Base-by-base conservation (phyloP, 768 basidiomycete species). In the Hemileccinum rubropunctum region DNA sequence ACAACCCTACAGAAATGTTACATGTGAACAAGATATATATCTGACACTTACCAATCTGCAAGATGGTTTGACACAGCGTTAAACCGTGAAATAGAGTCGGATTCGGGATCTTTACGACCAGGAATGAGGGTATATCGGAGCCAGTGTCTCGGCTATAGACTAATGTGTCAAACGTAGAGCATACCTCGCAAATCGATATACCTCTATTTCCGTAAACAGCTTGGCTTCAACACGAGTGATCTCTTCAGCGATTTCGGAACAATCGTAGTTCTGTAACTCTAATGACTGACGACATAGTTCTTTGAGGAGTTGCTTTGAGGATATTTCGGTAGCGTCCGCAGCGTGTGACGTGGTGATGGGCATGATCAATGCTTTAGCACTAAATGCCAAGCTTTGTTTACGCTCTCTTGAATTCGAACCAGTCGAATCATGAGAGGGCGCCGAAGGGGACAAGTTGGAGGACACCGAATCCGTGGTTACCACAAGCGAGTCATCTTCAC, bases 31-130 rank as follows among this genome's bases (percentile, higher is more conserved):
- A 48, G 4, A 41, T 18, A 20, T 6, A 20, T 38, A 27, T 7
- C 1, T 17, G 13, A 33, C 42, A 67, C 78, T 44, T 58, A 90
- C 93, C 91, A 95, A 60, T 85, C 81, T 8, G 85, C 90, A 30
- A 95, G 72, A 63, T 88, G 88, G 66, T 92, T 93, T 43, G 91
- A 89, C 54, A 89, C 75, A 6, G 74, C 71, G 53, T 88, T 90
- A 58, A 90, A 89, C 18, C 79, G 74, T 6, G 80, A 79, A 41
- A 95, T 90, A 2, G 88, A 77, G 56, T 90, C 87, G 13, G 68
- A 74, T 53, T 81, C 77, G 14, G 77, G 73, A 46, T 82, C 77
- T 62, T 84, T 88, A 59, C 80, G 82, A 38, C 81, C 82, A 12
- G 79, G 81, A 52, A 76, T 79, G 63, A 86, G 83, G 28, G 83